A percentile compares a stretch with the other conserved stretches of the same genome.
Evolutionary conservation across 495 filamentous ascomycete genomes (phyloP).

Genomic region (Penicillium pancosmium): DNA sequence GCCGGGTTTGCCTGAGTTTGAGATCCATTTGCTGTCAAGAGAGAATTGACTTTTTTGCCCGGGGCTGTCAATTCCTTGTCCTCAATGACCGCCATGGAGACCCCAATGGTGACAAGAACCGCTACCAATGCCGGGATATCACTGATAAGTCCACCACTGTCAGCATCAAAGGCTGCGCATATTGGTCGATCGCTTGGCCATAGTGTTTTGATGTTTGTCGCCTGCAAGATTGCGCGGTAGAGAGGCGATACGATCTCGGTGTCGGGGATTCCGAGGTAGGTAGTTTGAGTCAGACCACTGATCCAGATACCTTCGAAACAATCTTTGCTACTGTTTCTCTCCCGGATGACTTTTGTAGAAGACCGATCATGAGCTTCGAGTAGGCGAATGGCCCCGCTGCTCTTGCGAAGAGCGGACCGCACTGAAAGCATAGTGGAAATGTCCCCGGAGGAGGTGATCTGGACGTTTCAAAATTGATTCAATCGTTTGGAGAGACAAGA

Average conservation of each 20-base stretch:
- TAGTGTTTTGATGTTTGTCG: slow-evolving; percentile 2
- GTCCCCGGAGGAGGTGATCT: not conserved
- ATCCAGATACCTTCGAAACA: slow-evolving; percentile 10
- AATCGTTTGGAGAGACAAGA: too few relatives aligned
- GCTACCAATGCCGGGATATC: slow-evolving; percentile 7
- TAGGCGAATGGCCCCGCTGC: slow-evolving; percentile 1
- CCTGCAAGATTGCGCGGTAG: slow-evolving; percentile 5
- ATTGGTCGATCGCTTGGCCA: not conserved
- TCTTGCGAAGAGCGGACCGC: not conserved
- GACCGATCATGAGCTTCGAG: slow-evolving; percentile 6
- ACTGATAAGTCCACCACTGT: slow-evolving; percentile 5
- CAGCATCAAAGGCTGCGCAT: slow-evolving; percentile 12
- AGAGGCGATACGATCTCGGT: slow-evolving; percentile 11
- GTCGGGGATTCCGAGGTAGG: slow-evolving; percentile 9
- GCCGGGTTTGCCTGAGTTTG: slow-evolving; percentile 3
- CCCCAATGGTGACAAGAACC: not conserved
- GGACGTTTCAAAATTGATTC: not conserved
- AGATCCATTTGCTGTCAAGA: slow-evolving; percentile 1
- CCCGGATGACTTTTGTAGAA: slow-evolving; percentile 4
- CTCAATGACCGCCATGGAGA: slow-evolving; percentile 11
- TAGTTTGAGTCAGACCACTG: slow-evolving; percentile 13
- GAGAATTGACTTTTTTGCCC: slow-evolving; percentile 14
- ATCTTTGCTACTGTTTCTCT: not conserved
- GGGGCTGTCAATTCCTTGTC: slow-evolving; percentile 7
- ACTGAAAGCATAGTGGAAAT: slow-evolving; percentile 2